Base-by-base conservation (phyloP, 257 asterid species). In the Penstemon barbatus region DNA sequence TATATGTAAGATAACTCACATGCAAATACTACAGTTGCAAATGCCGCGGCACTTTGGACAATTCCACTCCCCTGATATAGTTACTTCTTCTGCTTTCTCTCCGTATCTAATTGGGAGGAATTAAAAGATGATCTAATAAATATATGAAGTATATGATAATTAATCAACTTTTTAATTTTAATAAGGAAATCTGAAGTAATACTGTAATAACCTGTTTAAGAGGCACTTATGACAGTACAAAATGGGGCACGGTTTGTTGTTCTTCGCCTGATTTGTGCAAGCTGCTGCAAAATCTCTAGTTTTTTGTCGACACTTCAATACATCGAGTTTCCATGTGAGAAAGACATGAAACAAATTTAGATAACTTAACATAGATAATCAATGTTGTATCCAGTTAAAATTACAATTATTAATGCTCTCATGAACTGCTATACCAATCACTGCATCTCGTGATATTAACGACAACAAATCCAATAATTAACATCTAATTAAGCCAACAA, bases 41-140 rank as follows among this genome's bases (percentile, higher is more conserved):
- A 25, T 25, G 33, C 33, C 33, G 33, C 33, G 33, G 80, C 98
- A 92, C 81, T 63, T 89, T 52, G 98, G 98, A 74, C 98, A 92
- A 64, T 44, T 61, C 98, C 98, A 92, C 38, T 83, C 85, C 80
- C 70, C 88, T 69, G 59, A 57, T 6, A 64, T 68, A 44, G 74
- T 71, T 66, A 83, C 96, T 68, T 82, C 98, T 60, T 65, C 91
- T 6, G 92, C 96, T 63, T 84, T 81, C 83, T 92, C 96, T 3
- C 95, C 97, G 44, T 92, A 92, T 72, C 98, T 92, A 61, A 66
- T 52, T 68, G 13, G 51, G 57, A 25, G 33, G 33, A 25, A 25
- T 25, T 25, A 49, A 65, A 72, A 7, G 38, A 39, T 3, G 55
- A 61, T 18, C 39, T 42, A 25, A 36, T 52, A 65, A 33, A 45